A percentile compares a stretch with the other conserved stretches of the same genome.
Conservation (phyloP, 257 asterid genomes). For the Marsdenia floribunda region DNA sequence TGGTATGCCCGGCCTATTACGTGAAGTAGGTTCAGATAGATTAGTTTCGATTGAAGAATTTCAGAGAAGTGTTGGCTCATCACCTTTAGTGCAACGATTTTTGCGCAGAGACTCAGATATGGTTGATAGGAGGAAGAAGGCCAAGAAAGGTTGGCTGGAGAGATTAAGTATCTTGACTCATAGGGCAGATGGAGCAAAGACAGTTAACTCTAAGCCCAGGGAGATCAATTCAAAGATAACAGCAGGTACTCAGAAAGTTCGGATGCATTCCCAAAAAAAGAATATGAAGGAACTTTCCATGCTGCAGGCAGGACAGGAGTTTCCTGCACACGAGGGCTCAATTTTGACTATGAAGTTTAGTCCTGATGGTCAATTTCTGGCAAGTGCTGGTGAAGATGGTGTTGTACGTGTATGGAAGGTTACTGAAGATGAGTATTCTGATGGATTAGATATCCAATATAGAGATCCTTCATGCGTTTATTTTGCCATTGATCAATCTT, state of each 20-base stretch:
- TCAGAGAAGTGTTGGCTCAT: slow-evolving; percentile 51
- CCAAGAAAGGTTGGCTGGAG: slow-evolving; percentile 55
- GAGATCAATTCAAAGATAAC: slow-evolving; percentile 20
- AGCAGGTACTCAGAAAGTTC: slow-evolving; percentile 33
- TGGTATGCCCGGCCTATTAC: slow-evolving; percentile 38
- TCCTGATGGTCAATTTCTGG: slow-evolving; percentile 73
- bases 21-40: slow-evolving; percentile 53
- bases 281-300: slow-evolving; percentile 62
- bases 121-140: slow-evolving; percentile 38
- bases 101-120: slow-evolving; percentile 41
- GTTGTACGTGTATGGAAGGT: slow-evolving; percentile 88
- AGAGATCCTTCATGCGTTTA: slow-evolving; percentile 62
- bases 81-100: slow-evolving; percentile 48
- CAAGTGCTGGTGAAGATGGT: slow-evolving; percentile 90
- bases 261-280: slow-evolving; percentile 41
- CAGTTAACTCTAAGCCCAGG: slow-evolving; percentile 29
- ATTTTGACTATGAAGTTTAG: slow-evolving; percentile 86
- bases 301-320: slow-evolving; percentile 66
- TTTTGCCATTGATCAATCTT: slow-evolving; percentile 49
- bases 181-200: slow-evolving; percentile 33
- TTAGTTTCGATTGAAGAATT: slow-evolving; percentile 56
- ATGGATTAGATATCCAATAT: slow-evolving; percentile 35
- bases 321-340: slow-evolving; percentile 82
- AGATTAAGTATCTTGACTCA: slow-evolving; percentile 35
- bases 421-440: slow-evolving; percentile 46